A percentile compares a stretch with the other conserved stretches of the same genome.
These are phyloP conservation scores for Paracorniculantispora psalliotae DNA, from an alignment of 2,329 filamentous ascomycete species.

Conservation along the genomic window DNA sequence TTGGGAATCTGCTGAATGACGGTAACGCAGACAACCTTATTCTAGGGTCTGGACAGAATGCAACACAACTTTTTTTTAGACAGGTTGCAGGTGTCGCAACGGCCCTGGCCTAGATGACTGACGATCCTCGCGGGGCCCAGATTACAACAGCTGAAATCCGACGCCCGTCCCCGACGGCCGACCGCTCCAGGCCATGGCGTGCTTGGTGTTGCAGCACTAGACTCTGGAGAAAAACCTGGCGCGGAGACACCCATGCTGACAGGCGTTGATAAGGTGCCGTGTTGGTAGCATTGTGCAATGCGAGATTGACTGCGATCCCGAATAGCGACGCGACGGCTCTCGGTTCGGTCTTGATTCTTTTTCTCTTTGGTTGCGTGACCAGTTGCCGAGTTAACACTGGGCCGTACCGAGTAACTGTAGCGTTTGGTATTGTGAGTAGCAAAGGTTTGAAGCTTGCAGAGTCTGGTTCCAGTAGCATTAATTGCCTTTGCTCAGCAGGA, in stretches of 20 bases:
- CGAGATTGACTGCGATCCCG: not conserved
- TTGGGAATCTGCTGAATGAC: not conserved
- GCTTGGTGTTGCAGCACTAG: not conserved
- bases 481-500: too few species aligned
- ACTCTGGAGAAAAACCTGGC: not conserved
- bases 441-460: not conserved
- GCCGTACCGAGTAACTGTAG: too few species aligned
- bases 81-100: not conserved
- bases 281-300: slow-evolving; percentile 1
- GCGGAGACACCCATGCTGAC: not conserved
- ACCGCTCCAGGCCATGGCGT: slow-evolving; percentile 6
- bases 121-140: not conserved
- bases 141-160: not conserved
- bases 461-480: too few species aligned
- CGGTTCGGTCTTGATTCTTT: not conserved
- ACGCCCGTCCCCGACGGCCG: not conserved
- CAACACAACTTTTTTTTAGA: not conserved
- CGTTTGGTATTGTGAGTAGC: too few species aligned
- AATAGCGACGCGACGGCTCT: not conserved
- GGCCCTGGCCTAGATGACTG: not conserved
- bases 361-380: not conserved
- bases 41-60: not conserved
- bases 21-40: not conserved
- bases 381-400: not conserved
- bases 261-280: not conserved